Evolutionary conservation across 495 filamentous ascomycete genomes (phyloP).

Genomic region (Penicillium taxi): DNA sequence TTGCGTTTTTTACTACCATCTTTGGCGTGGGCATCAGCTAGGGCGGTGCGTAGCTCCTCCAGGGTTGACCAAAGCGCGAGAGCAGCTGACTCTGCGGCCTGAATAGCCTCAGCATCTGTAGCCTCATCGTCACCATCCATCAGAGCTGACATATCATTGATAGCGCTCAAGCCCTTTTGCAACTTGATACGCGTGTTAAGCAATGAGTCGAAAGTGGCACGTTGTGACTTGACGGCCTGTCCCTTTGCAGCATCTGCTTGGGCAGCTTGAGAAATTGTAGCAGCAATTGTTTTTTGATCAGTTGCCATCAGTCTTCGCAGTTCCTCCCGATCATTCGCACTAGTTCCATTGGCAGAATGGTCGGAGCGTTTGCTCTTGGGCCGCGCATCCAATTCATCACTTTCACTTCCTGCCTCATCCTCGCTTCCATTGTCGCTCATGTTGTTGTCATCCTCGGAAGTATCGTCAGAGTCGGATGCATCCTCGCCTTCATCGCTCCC

Average conservation of each 20-base stretch:
- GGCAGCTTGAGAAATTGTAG: constrained; percentile 62
- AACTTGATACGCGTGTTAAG: constrained; percentile 82
- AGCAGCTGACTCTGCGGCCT: constrained; percentile 81
- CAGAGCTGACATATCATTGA: constrained; percentile 59
- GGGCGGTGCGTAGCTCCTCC: constrained; percentile 57
- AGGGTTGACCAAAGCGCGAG: constrained; percentile 80
- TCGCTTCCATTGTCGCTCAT: background rate
- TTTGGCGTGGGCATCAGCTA: constrained; percentile 43
- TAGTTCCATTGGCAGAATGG: background rate
- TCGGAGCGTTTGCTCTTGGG: background rate
- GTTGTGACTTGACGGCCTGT: constrained; percentile 71
- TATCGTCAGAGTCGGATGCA: background rate
- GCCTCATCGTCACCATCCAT: constrained; percentile 29
- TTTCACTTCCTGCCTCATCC: background rate
- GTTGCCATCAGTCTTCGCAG: constrained; percentile 62
- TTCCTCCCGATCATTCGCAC: constrained; percentile 42
- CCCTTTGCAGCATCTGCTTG: constrained; percentile 79
- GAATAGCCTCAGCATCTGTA: constrained; percentile 37
- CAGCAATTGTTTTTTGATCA: constrained; percentile 60
- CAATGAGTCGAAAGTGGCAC: constrained; percentile 75
- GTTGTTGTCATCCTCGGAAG: constrained; percentile 9
- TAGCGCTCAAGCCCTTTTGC: constrained; percentile 77
- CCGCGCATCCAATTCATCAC: too few species aligned
- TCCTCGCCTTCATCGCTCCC: constrained; percentile 6
- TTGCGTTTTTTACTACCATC: constrained; percentile 53